Evolutionary conservation across 1,139 yeast genomes (phyloP).

Genomic region (Tardiomyces depauwii): DNA sequence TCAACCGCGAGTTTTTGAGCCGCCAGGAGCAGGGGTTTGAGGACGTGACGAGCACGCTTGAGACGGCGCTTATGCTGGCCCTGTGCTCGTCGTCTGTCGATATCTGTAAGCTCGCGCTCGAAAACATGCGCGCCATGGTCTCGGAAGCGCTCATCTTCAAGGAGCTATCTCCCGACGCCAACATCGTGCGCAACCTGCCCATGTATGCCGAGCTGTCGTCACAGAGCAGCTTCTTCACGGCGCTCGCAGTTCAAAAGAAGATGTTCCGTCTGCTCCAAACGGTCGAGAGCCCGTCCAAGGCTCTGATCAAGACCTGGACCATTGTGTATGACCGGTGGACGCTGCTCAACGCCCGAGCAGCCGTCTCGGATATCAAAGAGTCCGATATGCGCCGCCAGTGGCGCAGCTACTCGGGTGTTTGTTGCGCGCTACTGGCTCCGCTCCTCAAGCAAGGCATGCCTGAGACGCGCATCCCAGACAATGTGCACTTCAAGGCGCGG

Average conservation of each 20-base stretch:
- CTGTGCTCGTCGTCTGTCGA: constrained; percentile 50
- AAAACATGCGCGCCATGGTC: constrained; percentile 37
- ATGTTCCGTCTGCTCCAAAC: constrained; percentile 45
- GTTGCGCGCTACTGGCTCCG: constrained; percentile 30
- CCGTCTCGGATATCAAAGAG: constrained; percentile 3
- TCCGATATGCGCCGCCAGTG: constrained; percentile 14
- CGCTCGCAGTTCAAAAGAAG: constrained; percentile 68
- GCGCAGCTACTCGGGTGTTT: constrained; percentile 34
- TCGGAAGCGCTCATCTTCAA: constrained; percentile 26
- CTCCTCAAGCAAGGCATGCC: constrained; percentile 10
- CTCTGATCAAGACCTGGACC: constrained; percentile 52
- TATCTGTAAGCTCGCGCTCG: constrained; percentile 41
- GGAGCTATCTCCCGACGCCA: constrained; percentile 20
- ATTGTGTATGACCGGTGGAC: constrained; percentile 38
- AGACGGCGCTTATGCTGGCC: constrained; percentile 19
- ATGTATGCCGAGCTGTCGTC: constrained; percentile 39
- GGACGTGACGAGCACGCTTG: background rate
- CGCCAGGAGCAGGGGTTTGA: background rate
- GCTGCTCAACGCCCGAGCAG: background rate
- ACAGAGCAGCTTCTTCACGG: constrained; percentile 57
- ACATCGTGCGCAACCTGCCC: constrained; percentile 22
- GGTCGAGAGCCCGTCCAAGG: constrained; percentile 44
- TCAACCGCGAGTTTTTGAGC: constrained; percentile 3
- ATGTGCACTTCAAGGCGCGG: constrained; percentile 16
- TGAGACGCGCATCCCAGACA: constrained; percentile 10